Percentiles rank a stretch among this genome's conserved stretches.
Evolutionary conservation across 2,329 filamentous ascomycete species (phyloP).

Genomic region (Leptographium procerum): DNA sequence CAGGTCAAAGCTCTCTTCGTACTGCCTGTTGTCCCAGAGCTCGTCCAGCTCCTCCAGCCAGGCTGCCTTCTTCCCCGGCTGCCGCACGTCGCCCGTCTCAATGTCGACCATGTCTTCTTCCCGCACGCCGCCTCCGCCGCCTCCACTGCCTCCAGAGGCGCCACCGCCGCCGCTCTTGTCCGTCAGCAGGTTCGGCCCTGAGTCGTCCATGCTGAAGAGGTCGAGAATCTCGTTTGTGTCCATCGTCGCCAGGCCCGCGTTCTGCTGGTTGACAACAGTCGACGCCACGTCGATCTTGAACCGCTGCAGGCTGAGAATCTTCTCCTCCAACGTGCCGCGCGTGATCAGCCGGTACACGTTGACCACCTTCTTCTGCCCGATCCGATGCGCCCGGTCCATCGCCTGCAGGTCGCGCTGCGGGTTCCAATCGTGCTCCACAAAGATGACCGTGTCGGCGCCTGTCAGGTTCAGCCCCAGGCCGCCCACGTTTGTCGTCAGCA

Average conservation of each 20-base stretch:
- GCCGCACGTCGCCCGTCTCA: slow-evolving; percentile 80
- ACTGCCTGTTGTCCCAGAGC: slow-evolving; percentile 94
- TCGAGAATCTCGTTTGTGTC: slow-evolving; percentile 97
- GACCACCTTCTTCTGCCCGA: slow-evolving; percentile 98
- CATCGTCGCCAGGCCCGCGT: slow-evolving; percentile 88
- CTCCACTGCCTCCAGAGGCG: slow-evolving; percentile 15
- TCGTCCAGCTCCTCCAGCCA: slow-evolving; percentile 93
- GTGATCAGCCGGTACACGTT: slow-evolving; percentile 98
- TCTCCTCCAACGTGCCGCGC: slow-evolving; percentile 90
- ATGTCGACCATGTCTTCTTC: slow-evolving; percentile 87
- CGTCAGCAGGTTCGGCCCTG: slow-evolving; percentile 53
- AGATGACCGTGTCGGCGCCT: slow-evolving; percentile 96
- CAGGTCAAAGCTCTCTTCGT: slow-evolving; percentile 95
- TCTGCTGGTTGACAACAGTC: slow-evolving; percentile 98
- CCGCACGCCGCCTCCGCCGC: slow-evolving; percentile 39
- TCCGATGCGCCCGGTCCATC: slow-evolving; percentile 96
- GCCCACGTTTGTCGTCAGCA: slow-evolving; percentile 90
- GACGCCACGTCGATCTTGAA: slow-evolving; percentile 99
- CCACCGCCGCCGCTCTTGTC: slow-evolving; percentile 40
- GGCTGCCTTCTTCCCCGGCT: slow-evolving; percentile 85
- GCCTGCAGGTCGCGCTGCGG: slow-evolving; percentile 97
- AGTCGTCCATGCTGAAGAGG: slow-evolving; percentile 82
- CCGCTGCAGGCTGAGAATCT: slow-evolving; percentile 93
- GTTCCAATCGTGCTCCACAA: slow-evolving; percentile 99
- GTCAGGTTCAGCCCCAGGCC: slow-evolving; percentile 91